Evolutionary conservation across 768 basidiomycete species (phyloP), one percentile per base, ranked within the genome.

Genomic region (Psilocybe cubensis): DNA sequence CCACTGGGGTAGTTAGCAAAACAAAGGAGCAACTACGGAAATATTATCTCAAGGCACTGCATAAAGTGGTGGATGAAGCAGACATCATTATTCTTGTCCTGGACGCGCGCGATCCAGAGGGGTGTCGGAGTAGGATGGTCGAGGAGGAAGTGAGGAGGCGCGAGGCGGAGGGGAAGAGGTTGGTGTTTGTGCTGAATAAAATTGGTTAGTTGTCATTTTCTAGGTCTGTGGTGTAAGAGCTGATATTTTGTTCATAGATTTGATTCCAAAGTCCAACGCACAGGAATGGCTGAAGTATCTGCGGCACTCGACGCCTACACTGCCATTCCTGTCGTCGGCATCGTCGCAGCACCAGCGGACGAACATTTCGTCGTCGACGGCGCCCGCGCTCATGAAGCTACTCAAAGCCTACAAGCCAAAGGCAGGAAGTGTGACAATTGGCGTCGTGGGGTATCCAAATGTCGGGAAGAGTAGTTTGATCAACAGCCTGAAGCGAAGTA

Each of bases 131-230:
- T 72, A 80, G 89, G 50, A 80, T 96, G 35, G 94, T 98, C 3
- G 97, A 99, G 70, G 93, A 96, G 67, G 96, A 97, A 70, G 94
- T 97, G 0, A 79, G 91, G 43, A 78, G 92, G 60, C 80, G 91
- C 31, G 94, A 96, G 68, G 78, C 77, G 21, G 92, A 96, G 60
- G 92, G 95, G 7, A 99, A 99, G 79, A 91, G 87, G 68, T 76
- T 98, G 27, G 87, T 99, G 2, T 93, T 94, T 52, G 93, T 98
- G 2, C 71, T 99, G n/a, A 98, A 98, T 72, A 98, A 99, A 76
- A 91, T 97, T 56, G 96, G 96, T 94, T 59, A 56, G 87, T 74
- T 33, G 23, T 27, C 3, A 21, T 3, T 4, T 46, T 11, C 21
- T 33, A 29, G 8, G 45, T 4, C 5, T 20, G 25, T 27, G 54